phyloP scores from a whole-genome alignment of 169 alveolate species.

The Plasmodium relictum region DNA sequence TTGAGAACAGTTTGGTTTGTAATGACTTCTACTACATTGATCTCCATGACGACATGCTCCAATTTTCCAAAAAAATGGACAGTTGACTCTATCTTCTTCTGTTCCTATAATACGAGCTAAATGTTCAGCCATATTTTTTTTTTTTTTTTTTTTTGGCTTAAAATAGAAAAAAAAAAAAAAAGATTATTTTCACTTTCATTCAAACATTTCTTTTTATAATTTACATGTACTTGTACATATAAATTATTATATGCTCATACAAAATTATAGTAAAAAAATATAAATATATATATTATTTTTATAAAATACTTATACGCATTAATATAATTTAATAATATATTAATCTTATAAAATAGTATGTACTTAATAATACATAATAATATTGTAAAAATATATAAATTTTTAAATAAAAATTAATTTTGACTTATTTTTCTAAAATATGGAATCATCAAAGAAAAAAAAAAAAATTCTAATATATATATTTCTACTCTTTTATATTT shows the following conservation, averaged over 20 bases:
- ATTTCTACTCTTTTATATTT: too few species aligned
- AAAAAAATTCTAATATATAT: too few species aligned
- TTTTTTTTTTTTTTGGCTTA: conserved; percentile 34
- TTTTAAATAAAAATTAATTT: too few species aligned
- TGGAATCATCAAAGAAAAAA: too few species aligned
- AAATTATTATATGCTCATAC: conserved; percentile 47
- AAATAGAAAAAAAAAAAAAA: conserved; percentile 49
- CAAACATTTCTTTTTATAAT: conserved; percentile 7
- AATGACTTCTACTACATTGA: conserved; percentile 98
- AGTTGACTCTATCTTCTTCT: conserved; percentile 99
- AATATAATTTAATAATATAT: too few species aligned
- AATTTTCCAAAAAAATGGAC: conserved; percentile 99
- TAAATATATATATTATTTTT: too few species aligned
- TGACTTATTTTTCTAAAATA: too few species aligned
- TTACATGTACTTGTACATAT: conserved; percentile 25
- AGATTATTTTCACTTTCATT: conserved; percentile 29
- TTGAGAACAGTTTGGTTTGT: conserved; percentile 97
- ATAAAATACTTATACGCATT: too few species aligned
- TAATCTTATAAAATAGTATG: too few species aligned
- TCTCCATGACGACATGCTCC: conserved; percentile 99
- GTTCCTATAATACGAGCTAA: conserved; percentile 98
- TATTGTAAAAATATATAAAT: too few species aligned
- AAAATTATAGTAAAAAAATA: too few species aligned
- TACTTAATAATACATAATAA: too few species aligned
- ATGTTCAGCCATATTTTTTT: conserved; percentile 97